These are phyloP conservation scores for Agaricus subrufescens DNA, from an alignment of 768 basidiomycete genomes.

Conservation along the genomic window DNA sequence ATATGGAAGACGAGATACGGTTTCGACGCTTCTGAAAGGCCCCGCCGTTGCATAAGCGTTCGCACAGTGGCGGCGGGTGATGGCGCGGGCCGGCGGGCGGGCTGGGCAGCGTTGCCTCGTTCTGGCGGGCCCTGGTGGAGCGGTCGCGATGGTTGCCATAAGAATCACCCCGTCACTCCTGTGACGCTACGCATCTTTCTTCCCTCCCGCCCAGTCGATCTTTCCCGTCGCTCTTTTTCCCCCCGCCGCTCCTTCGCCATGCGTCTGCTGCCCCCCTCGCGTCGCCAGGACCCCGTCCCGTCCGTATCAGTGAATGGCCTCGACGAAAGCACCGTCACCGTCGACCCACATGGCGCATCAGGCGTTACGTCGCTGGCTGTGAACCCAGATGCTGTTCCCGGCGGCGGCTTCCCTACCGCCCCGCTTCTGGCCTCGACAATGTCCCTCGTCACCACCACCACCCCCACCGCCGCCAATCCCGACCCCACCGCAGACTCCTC, in stretches of 20 bases:
- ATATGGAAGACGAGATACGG: too few relatives aligned
- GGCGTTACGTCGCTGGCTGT: neutral
- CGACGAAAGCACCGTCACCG: conserved; percentile 15
- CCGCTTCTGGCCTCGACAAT: neutral
- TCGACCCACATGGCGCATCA: neutral
- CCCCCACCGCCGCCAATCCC: neutral
- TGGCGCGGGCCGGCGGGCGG: too few relatives aligned
- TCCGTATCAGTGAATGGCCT: conserved; percentile 14
- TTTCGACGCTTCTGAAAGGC: too few relatives aligned
- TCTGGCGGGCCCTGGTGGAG: neutral
- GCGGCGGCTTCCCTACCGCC: neutral
- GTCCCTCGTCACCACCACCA: conserved; percentile 1
- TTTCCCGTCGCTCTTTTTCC: conserved; percentile 4
- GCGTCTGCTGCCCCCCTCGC: neutral
- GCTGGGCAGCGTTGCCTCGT: neutral
- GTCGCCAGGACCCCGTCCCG: conserved; percentile 12
- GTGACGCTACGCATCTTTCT: neutral
- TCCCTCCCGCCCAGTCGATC: conserved; percentile 1
- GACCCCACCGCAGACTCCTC: conserved; percentile 2
- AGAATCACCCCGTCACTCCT: neutral
- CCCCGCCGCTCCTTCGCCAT: too few relatives aligned
- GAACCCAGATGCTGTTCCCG: neutral
- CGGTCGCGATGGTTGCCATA: conserved; percentile 4
- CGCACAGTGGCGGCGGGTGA: too few relatives aligned
- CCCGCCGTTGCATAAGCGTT: too few relatives aligned